Conservation (phyloP, 108 stramenopile species). For the Cyclostephanos invisitatus region DNA sequence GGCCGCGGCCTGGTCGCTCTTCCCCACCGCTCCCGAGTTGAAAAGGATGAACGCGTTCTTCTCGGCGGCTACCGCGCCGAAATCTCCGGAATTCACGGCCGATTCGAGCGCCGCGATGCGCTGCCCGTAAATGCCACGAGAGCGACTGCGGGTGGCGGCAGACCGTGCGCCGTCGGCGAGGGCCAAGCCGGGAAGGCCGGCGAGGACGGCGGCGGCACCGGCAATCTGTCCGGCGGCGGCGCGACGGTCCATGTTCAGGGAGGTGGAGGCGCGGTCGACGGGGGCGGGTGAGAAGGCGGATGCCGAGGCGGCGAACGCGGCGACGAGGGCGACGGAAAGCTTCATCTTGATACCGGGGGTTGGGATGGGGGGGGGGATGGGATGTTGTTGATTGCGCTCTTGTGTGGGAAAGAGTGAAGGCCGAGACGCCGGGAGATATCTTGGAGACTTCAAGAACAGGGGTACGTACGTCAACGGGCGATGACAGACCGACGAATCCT, state of each 20-base stretch:
- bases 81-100: conserved; percentile 87
- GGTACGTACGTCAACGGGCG: no score
- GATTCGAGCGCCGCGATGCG: conserved; percentile 84
- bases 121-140: conserved; percentile 82
- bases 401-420: neutral
- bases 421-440: neutral
- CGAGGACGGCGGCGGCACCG: conserved; percentile 65
- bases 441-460: no score
- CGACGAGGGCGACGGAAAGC: conserved; percentile 62
- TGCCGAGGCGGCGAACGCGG: conserved; percentile 61
- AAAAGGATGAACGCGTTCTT: conserved; percentile 94
- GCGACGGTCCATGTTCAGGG: conserved; percentile 89
- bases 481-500: no score
- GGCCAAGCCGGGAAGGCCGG: conserved; percentile 68
- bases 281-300: conserved; percentile 70
- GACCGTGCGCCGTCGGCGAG: conserved; percentile 91
- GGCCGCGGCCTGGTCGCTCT: conserved; percentile 70
- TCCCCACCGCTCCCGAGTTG: conserved; percentile 90
- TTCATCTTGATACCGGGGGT: conserved; percentile 47
- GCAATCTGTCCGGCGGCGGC: conserved; percentile 83
- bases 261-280: conserved; percentile 74
- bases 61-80: conserved; percentile 85
- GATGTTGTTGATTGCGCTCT: no score
- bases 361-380: neutral
- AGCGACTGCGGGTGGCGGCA: conserved; percentile 67